These are phyloP conservation scores for Thalassiosira profunda DNA, from an alignment of 108 stramenopile genomes.

Conservation along the genomic window DNA sequence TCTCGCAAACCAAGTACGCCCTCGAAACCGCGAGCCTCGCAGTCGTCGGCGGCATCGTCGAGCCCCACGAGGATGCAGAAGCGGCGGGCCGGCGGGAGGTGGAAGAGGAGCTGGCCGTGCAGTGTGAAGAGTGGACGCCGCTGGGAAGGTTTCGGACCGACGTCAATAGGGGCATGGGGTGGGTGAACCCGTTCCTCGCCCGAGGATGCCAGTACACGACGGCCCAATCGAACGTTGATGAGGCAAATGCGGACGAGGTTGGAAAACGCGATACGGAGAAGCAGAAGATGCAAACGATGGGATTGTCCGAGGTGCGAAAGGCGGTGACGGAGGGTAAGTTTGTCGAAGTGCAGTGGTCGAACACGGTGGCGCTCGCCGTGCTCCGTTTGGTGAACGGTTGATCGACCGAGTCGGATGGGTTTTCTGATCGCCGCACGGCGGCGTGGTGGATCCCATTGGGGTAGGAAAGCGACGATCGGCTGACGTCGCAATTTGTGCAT, in stretches of 20 bases:
- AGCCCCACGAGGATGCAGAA: constrained; percentile 66
- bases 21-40: constrained; percentile 65
- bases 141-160: constrained; percentile 80
- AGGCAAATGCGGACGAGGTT: constrained; percentile 38
- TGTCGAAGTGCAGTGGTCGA: constrained; percentile 86
- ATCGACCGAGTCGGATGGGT: background rate
- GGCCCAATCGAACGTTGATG: background rate
- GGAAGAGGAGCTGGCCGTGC: constrained; percentile 68
- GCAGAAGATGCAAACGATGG: constrained; percentile 57
- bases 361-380: constrained; percentile 78
- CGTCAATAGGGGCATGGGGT: constrained; percentile 88
- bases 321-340: constrained; percentile 63
- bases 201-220: constrained; percentile 42
- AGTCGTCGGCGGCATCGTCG: constrained; percentile 85
- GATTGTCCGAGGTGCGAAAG: constrained; percentile 47
- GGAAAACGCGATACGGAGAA: constrained; percentile 77
- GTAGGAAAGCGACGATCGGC: too few relatives aligned
- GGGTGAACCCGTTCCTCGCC: constrained; percentile 71
- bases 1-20: constrained; percentile 88
- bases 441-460: too few relatives aligned
- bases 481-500: too few relatives aligned
- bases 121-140: constrained; percentile 53
- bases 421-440: too few relatives aligned
- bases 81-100: constrained; percentile 74
- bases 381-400: constrained; percentile 24